Percentiles rank a stretch among this genome's conserved stretches.
phyloP scores from a whole-genome alignment of 2,329 filamentous ascomycete species.

The Claviceps arundinis region DNA sequence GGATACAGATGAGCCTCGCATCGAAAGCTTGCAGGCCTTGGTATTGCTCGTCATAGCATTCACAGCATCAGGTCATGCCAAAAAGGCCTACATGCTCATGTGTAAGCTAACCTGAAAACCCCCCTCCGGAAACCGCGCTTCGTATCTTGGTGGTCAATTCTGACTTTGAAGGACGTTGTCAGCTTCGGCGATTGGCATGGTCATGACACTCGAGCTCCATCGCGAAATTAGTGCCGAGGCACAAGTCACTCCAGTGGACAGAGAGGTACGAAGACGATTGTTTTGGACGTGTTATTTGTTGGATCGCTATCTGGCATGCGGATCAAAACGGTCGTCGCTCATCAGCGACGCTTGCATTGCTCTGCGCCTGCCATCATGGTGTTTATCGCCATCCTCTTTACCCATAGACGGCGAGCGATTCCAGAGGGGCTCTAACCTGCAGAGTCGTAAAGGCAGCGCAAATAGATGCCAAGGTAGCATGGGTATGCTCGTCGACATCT shows the following conservation, averaged over 20 bases:
- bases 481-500: constrained; percentile 74
- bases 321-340: constrained; percentile 69
- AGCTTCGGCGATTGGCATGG: constrained; percentile 52
- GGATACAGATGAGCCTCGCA: constrained; percentile 67
- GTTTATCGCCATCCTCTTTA: constrained; percentile 44
- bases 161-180: not conserved
- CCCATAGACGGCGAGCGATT: constrained; percentile 70
- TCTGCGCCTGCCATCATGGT: constrained; percentile 64
- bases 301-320: constrained; percentile 70
- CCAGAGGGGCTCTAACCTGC: constrained; percentile 62
- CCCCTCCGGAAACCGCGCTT: not conserved
- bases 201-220: constrained; percentile 67
- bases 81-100: constrained; percentile 77
- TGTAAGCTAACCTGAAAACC: constrained; percentile 31
- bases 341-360: constrained; percentile 66
- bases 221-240: constrained; percentile 55
- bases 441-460: constrained; percentile 54
- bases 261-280: constrained; percentile 63
- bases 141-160: not conserved
- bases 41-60: constrained; percentile 64
- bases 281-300: constrained; percentile 86
- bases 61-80: constrained; percentile 65
- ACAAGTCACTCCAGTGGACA: constrained; percentile 51
- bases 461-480: constrained; percentile 63
- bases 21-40: constrained; percentile 64